Evolutionary conservation across 2,329 filamentous ascomycete genomes (phyloP).

Genomic region (Verticillium tricorpus): DNA sequence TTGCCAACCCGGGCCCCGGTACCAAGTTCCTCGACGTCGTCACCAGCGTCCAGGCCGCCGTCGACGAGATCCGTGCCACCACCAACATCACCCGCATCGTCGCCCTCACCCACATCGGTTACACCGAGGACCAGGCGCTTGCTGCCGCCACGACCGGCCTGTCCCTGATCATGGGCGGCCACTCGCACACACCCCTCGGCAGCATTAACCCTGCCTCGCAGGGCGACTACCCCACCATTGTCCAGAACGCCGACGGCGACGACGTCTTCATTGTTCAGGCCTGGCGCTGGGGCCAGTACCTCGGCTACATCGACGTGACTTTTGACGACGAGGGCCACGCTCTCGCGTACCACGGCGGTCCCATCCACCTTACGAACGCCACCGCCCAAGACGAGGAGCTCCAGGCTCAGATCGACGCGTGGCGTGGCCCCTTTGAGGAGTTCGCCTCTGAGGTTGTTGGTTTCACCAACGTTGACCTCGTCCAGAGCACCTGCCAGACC

Average conservation of each 20-base stretch:
- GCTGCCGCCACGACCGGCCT: conserved; percentile 56
- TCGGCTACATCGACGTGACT: conserved; percentile 63
- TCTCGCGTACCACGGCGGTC: conserved; percentile 57
- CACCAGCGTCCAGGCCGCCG: conserved; percentile 53
- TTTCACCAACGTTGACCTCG: conserved; percentile 47
- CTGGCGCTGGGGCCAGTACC: conserved; percentile 64
- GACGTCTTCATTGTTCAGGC: conserved; percentile 66
- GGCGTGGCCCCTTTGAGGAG: conserved; percentile 57
- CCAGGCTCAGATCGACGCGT: conserved; percentile 52
- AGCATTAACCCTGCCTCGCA: conserved; percentile 49
- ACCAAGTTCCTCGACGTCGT: conserved; percentile 57
- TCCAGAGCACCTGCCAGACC: conserved; percentile 53
- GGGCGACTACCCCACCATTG: conserved; percentile 61
- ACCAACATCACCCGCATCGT: conserved; percentile 62
- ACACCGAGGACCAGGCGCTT: conserved; percentile 57
- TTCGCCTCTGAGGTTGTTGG: conserved; percentile 56
- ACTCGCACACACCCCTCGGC: conserved; percentile 57
- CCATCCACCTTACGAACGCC: conserved; percentile 59
- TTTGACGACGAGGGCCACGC: conserved; percentile 58
- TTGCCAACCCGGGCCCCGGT: conserved; percentile 52
- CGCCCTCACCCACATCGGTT: conserved; percentile 64
- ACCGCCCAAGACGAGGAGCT: conserved; percentile 53
- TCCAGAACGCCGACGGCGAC: conserved; percentile 54
- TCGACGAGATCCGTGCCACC: conserved; percentile 56
- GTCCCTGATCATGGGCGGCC: conserved; percentile 64